Percentiles rank a stretch among this genome's conserved stretches.
Evolutionary conservation across 2,329 filamentous ascomycete species (phyloP).

Genomic region (Alternaria novae-zelandiae): DNA sequence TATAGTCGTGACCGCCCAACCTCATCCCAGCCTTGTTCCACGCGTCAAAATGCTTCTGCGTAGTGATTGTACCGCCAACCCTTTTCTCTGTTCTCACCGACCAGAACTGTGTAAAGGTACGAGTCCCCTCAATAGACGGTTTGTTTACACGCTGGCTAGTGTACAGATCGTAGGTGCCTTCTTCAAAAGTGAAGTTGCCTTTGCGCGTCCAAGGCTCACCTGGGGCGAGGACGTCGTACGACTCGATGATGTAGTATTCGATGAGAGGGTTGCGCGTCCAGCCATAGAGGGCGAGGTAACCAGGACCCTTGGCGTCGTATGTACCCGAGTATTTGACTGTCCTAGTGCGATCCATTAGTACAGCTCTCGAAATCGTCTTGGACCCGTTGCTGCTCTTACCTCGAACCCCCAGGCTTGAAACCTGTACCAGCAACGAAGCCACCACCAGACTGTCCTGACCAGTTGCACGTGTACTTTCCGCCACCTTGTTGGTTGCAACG

Average conservation of each 20-base stretch:
- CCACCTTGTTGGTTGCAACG: slow-evolving; percentile 29
- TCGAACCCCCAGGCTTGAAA: slow-evolving; percentile 46
- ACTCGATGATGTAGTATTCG: slow-evolving; percentile 65
- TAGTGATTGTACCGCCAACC: slow-evolving; percentile 49
- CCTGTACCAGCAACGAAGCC: slow-evolving; percentile 35
- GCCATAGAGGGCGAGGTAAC: slow-evolving; percentile 57
- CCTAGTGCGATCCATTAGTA: slow-evolving; percentile 3
- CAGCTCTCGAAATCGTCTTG: neutral
- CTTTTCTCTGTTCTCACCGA: slow-evolving; percentile 59
- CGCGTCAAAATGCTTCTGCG: slow-evolving; percentile 36
- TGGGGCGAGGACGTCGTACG: slow-evolving; percentile 53
- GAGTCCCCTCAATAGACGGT: slow-evolving; percentile 60
- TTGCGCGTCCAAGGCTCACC: slow-evolving; percentile 40
- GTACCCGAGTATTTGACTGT: slow-evolving; percentile 28
- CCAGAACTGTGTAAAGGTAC: slow-evolving; percentile 62
- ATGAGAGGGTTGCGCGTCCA: slow-evolving; percentile 61
- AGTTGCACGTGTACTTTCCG: slow-evolving; percentile 33
- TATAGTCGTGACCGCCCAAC: slow-evolving; percentile 11
- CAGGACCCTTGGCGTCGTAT: slow-evolving; percentile 29
- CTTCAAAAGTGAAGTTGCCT: slow-evolving; percentile 59
- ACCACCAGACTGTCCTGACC: slow-evolving; percentile 14
- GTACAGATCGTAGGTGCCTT: slow-evolving; percentile 58
- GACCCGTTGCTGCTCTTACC: slow-evolving; percentile 49
- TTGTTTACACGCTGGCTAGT: slow-evolving; percentile 55
- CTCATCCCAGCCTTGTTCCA: slow-evolving; percentile 25